phyloP scores from a whole-genome alignment of 768 basidiomycete genomes.

The Lentinula raphanica region DNA sequence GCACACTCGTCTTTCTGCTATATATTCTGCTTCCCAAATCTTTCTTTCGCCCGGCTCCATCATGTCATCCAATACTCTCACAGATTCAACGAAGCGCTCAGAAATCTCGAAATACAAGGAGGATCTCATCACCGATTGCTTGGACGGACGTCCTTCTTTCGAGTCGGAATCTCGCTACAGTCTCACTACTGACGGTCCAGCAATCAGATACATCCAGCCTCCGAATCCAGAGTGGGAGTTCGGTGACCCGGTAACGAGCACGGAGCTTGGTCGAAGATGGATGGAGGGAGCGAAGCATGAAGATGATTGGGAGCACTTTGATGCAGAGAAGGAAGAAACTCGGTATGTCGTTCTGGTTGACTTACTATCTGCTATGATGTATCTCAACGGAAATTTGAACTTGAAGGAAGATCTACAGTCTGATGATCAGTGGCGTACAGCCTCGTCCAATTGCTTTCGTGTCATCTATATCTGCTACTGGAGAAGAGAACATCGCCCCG shows the following conservation, averaged over 20 bases:
- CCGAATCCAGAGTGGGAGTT: constrained; percentile 37
- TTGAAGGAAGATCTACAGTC: constrained; percentile 35
- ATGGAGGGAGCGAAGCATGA: constrained; percentile 36
- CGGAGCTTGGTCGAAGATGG: constrained; percentile 31
- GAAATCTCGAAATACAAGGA: background rate
- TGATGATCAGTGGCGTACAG: constrained; percentile 49
- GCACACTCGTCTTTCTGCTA: no score
- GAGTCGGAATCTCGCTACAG: background rate
- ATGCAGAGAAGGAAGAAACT: constrained; percentile 28
- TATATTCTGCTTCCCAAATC: no score
- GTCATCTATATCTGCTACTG: constrained; percentile 50
- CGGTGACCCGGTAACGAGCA: constrained; percentile 27
- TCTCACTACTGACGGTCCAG: background rate
- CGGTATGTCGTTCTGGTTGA: constrained; percentile 17
- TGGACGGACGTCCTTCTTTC: background rate
- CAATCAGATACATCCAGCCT: constrained; percentile 22
- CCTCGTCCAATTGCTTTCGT: constrained; percentile 72
- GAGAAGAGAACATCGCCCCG: constrained; percentile 55
- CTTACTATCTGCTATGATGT: background rate
- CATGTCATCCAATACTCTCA: no score
- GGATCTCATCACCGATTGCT: background rate
- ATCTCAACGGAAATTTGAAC: background rate
- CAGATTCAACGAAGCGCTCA: background rate
- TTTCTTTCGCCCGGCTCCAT: no score
- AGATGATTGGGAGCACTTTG: constrained; percentile 27